Base-by-base conservation (phyloP, 2,329 filamentous ascomycete genomes). In the Ophiocordyceps camponoti-saundersi region DNA sequence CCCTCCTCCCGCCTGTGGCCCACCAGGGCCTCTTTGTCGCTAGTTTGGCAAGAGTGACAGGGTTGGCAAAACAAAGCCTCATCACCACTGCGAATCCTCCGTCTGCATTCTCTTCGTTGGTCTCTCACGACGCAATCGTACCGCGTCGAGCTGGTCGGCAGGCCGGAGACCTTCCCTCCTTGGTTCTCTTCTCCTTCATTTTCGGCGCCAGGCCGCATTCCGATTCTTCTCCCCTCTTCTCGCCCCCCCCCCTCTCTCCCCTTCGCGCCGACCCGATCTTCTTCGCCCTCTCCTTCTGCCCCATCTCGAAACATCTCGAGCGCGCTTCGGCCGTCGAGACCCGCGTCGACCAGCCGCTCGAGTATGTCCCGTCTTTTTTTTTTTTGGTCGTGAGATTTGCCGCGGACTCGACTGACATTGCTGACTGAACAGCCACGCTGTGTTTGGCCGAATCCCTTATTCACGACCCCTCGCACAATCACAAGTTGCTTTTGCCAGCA, bases 21-120 rank as follows among this genome's bases (percentile, higher is more conserved):
- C 54, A 53, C 56, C 56, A 52, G 23, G 52, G 51, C 56, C 52
- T 54, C 52, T 54, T 55, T 53, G 53, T 56, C 50, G 51, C 52
- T 56, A 55, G 53, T 52, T 56, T 53, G 49, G 53, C 51, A 55
- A 55, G 54, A 57, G 56, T 53, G 57, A 61, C 62, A 63, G 56
- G 59, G 59, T 59, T 55, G 54, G 53, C 58, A 65, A 65, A 65
- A 61, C 63, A 62, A 65, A 65, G 63, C 64, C 62, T 66, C 64
- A 64, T 56, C 58, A 57, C 54, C 52, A 53, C 53, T 54, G 52
- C 53, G 50, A 54, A 49, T 49, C 51, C 53, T 51, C 53, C 54
- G 46, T 47, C 50, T 47, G 50, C 50, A 51, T 50, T 49, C 46
- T 46, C 48, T 16, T 21, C 44, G 20, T 56, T 55, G 56, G 62